Base-by-base conservation (phyloP, 2,329 filamentous ascomycete species). In the Aspergillus novofumigatus region DNA sequence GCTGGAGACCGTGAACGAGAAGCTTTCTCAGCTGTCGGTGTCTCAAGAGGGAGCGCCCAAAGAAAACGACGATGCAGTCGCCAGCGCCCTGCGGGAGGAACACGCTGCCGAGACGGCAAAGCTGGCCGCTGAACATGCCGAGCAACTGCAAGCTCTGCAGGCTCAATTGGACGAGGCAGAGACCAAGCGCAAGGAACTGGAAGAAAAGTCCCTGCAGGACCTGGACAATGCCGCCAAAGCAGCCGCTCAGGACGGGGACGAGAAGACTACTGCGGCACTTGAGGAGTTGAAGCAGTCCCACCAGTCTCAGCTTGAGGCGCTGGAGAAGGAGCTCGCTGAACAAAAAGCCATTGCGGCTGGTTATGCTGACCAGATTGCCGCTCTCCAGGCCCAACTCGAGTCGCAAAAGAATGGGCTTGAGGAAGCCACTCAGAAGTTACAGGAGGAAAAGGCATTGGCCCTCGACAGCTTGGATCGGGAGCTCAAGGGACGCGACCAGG, bases 281-380 rank as follows among this genome's bases (percentile, higher is more conserved):
- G 73, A 75, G 25, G 69, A 74, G 32, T 61, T 75, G 52, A 75
- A 76, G 63, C 58, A 62, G 20, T 64, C 68, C 20, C 74, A 77
- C 53, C 65, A 71, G 45, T 62, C 67, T 25, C 68, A 76, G 52
- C 54, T 76, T 5, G 72, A 73, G 49, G 55, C 60, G n/a, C 62
- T 75, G 10, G 62, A 75, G 51, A 70, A 67, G 26, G 70, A 75
- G 38, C 54, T 76, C 11, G 66, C 62, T 7, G 68, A 67, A 20
- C 67, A 74, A 42, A 74, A 72, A 54, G 64, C 68, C 41, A 59
- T 70, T 9, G 66, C 70, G 14, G 55, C 65, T 10, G 58, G 64
- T 5, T 66, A 69, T 51, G 65, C 66, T 6, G 64, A 69, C 38
- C 66, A 74, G 55, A 65, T 75, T 26, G 58, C 58, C 2, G 53